phyloP scores from a whole-genome alignment of 2,329 filamentous ascomycete genomes.

The Arthrobotrys iridis region DNA sequence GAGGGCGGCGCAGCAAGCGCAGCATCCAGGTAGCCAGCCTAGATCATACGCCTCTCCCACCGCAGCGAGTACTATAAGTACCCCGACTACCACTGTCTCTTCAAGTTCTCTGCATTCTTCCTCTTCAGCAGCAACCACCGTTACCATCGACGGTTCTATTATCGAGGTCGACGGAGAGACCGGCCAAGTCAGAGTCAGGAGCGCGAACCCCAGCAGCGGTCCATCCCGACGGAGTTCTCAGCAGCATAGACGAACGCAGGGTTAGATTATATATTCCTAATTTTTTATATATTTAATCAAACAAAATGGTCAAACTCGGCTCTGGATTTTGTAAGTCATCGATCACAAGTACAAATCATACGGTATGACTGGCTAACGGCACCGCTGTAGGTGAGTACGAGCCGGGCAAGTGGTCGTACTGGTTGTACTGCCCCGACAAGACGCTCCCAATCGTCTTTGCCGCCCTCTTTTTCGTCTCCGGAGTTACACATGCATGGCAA shows the following conservation, averaged over 20 bases:
- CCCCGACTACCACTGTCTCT: slow-evolving; percentile 43
- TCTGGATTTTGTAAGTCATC: slow-evolving; percentile 45
- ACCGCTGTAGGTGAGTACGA: slow-evolving; percentile 35
- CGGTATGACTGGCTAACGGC: neutral
- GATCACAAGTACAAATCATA: neutral
- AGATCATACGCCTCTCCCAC: slow-evolving; percentile 42
- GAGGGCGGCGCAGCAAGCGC: slow-evolving; percentile 37
- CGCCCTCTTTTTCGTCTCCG: slow-evolving; percentile 40
- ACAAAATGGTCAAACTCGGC: slow-evolving; percentile 50
- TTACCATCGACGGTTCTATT: slow-evolving; percentile 51
- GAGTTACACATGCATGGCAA: slow-evolving; percentile 25
- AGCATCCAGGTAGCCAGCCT: slow-evolving; percentile 5
- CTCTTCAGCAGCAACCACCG: slow-evolving; percentile 43
- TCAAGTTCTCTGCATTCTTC: slow-evolving; percentile 50
- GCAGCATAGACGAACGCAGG: slow-evolving; percentile 11
- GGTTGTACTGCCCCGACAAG: slow-evolving; percentile 45
- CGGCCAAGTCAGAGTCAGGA: slow-evolving; percentile 41
- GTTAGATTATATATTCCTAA: neutral
- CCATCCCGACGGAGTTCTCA: slow-evolving; percentile 42
- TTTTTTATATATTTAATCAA: slow-evolving; percentile 1
- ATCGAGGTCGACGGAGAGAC: slow-evolving; percentile 52
- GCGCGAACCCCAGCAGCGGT: slow-evolving; percentile 27
- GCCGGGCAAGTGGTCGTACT: slow-evolving; percentile 49
- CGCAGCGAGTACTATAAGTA: slow-evolving; percentile 43
- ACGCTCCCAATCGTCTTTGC: slow-evolving; percentile 48